Conservation (phyloP, 768 basidiomycete species). For the Russula griseocarnosa region DNA sequence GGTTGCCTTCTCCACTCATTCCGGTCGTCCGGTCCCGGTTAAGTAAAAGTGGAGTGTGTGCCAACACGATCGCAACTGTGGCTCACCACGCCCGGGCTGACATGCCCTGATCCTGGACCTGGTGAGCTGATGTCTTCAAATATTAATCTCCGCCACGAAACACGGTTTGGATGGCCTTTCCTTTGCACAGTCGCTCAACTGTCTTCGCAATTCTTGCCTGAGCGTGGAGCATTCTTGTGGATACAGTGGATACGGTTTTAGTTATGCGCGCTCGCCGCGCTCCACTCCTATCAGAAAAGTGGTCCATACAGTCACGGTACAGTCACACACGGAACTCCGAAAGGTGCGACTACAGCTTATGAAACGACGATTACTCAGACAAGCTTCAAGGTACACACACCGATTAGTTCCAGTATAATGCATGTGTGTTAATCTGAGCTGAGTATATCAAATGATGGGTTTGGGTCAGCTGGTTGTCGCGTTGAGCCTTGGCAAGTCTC, state of each 20-base stretch:
- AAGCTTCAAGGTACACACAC: neutral
- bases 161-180: neutral
- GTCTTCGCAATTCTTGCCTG: neutral
- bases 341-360: neutral
- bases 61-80: neutral
- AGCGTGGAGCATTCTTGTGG: neutral
- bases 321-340: neutral
- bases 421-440: constrained; percentile 1
- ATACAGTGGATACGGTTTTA: neutral
- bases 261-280: neutral
- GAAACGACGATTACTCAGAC: neutral
- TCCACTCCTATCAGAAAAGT: neutral
- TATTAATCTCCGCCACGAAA: no score
- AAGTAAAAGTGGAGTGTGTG: neutral
- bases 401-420: neutral
- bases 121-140: neutral
- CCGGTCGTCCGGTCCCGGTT: constrained; percentile 8
- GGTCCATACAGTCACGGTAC: neutral
- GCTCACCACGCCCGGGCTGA: neutral
- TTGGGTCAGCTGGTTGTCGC: no score
- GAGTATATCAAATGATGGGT: neutral
- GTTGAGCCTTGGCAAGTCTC: neutral
- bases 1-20: constrained; percentile 5
- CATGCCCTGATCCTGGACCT: neutral
- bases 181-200: neutral